phyloP scores from a whole-genome alignment of 2,329 filamentous ascomycete species.

The Colletotrichum tanaceti region DNA sequence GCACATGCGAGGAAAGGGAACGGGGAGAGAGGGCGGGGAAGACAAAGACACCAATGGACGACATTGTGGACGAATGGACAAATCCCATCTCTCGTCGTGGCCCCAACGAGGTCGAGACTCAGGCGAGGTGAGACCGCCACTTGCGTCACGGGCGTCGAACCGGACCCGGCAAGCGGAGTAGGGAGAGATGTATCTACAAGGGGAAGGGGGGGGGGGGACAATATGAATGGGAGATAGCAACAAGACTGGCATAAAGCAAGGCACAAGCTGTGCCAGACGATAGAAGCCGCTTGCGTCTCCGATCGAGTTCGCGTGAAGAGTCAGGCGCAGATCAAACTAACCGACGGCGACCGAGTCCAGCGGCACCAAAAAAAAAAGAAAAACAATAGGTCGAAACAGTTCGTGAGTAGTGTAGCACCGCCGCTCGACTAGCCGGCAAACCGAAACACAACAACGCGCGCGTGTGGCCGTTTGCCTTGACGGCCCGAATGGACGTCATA shows the following conservation, averaged over 20 bases:
- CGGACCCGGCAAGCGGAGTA: neutral
- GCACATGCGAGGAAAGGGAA: too few relatives aligned
- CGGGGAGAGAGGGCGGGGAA: neutral
- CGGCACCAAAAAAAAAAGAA: neutral
- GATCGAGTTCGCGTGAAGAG: neutral
- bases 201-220: neutral
- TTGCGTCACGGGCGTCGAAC: constrained; percentile 32
- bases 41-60: neutral
- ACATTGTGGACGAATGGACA: neutral
- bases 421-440: neutral
- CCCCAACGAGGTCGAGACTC: neutral
- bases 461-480: neutral
- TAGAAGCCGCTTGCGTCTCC: constrained; percentile 6
- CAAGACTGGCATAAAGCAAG: neutral
- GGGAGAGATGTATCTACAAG: neutral
- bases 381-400: neutral
- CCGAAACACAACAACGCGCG: neutral
- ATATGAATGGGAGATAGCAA: neutral
- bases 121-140: constrained; percentile 33
- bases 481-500: neutral
- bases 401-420: neutral
- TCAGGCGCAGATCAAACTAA: neutral
- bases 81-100: neutral
- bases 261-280: neutral
- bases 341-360: neutral